phyloP scores from a whole-genome alignment of 1,284 basidiomycete species.

The Irpex sp. region DNA sequence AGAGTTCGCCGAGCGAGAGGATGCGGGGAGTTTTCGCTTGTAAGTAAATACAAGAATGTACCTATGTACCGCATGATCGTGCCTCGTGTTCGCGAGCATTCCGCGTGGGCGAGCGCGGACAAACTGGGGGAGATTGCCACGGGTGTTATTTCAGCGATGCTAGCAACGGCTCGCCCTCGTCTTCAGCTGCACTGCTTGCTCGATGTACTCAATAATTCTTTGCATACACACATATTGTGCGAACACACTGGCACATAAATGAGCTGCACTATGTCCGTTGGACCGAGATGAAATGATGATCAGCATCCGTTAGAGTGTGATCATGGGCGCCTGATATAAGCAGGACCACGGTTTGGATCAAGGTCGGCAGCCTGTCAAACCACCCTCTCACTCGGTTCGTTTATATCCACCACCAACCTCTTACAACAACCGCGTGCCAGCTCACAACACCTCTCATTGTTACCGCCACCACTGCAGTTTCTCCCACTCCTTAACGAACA shows the following conservation, averaged over 20 bases:
- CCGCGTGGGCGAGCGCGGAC: constrained; percentile 12
- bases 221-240: too few species aligned
- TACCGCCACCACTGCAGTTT: neutral
- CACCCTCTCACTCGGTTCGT: neutral
- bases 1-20: neutral
- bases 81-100: constrained; percentile 3
- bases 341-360: constrained; percentile 14
- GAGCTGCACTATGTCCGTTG: neutral
- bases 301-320: neutral
- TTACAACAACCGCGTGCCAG: constrained; percentile 18
- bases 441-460: constrained; percentile 10
- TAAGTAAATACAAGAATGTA: neutral
- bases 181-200: neutral
- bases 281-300: neutral
- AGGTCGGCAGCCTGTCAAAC: constrained; percentile 12
- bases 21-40: neutral
- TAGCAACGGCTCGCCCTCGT: neutral
- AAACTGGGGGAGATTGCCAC: constrained; percentile 16
- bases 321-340: constrained; percentile 8
- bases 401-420: constrained; percentile 3
- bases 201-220: too few species aligned
- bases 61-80: constrained; percentile 7
- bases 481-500: neutral
- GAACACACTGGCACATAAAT: too few species aligned
- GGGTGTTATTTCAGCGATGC: neutral